phyloP scores from a whole-genome alignment of 2,329 filamentous ascomycete genomes.

The Canariomyces notabilis region DNA sequence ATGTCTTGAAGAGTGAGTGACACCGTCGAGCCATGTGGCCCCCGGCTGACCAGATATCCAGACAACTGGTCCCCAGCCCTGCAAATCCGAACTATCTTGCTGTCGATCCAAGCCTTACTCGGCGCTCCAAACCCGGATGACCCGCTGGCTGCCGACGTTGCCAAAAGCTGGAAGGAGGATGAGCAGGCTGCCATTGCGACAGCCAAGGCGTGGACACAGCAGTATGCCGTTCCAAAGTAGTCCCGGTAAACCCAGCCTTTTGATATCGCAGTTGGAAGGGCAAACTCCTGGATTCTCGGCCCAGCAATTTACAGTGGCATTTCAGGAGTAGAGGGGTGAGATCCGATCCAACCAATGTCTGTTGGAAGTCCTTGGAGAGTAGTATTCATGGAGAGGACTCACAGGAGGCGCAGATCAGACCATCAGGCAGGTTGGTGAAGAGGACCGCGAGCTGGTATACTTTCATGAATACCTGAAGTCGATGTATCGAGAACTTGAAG shows the following conservation, averaged over 20 bases:
- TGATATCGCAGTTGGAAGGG: not conserved
- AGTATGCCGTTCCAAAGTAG: constrained; percentile 60
- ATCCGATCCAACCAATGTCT: too few relatives aligned
- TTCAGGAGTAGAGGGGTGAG: constrained; percentile 7
- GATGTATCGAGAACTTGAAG: too few relatives aligned
- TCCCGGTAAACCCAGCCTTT: not conserved
- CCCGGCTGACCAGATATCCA: constrained; percentile 33
- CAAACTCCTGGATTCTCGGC: not conserved
- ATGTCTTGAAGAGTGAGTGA: constrained; percentile 88
- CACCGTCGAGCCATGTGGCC: not conserved
- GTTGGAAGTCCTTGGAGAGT: too few relatives aligned
- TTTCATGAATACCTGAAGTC: not conserved
- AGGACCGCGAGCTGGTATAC: not conserved
- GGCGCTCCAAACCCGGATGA: constrained; percentile 97
- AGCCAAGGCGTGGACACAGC: constrained; percentile 84
- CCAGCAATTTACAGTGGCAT: not conserved
- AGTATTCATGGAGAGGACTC: too few relatives aligned
- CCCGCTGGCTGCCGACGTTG: constrained; percentile 95
- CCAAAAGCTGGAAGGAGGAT: constrained; percentile 96
- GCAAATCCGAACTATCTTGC: constrained; percentile 96
- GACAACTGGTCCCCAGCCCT: constrained; percentile 98
- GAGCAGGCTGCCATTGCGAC: constrained; percentile 89
- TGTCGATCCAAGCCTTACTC: constrained; percentile 94
- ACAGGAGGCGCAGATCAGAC: too few relatives aligned
- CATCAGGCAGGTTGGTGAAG: not conserved